phyloP scores from a whole-genome alignment of 1,284 basidiomycete genomes.

The Leccinum subrobustum region DNA sequence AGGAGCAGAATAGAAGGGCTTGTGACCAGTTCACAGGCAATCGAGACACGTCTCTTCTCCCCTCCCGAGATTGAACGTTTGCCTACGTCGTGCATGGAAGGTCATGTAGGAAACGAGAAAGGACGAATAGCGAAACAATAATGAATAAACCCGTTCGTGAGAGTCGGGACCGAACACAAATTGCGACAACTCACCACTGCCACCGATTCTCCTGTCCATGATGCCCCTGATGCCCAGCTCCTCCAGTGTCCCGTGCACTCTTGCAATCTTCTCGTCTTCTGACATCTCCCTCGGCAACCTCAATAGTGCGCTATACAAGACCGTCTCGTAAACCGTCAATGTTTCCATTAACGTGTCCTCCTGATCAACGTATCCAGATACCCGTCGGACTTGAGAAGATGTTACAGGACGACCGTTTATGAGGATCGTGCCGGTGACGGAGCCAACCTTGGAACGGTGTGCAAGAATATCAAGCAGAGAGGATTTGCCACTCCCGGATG shows the following conservation, averaged over 20 bases:
- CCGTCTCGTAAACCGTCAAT: slow-evolving; percentile 96
- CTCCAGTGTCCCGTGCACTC: slow-evolving; percentile 94
- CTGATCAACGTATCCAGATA: slow-evolving; percentile 96
- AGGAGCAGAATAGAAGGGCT: slow-evolving; percentile 94
- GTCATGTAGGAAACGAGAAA: background rate
- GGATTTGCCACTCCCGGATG: slow-evolving; percentile 95
- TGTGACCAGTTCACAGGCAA: slow-evolving; percentile 98
- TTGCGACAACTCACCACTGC: slow-evolving; percentile 55
- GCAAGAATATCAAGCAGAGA: slow-evolving; percentile 96
- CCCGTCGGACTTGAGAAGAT: slow-evolving; percentile 77
- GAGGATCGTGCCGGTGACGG: slow-evolving; percentile 71
- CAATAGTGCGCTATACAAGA: slow-evolving; percentile 89
- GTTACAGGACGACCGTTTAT: slow-evolving; percentile 85
- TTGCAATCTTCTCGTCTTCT: slow-evolving; percentile 87
- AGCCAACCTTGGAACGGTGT: slow-evolving; percentile 82
- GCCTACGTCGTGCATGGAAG: slow-evolving; percentile 40
- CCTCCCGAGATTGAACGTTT: slow-evolving; percentile 91
- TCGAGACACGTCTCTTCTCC: slow-evolving; percentile 93
- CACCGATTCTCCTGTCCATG: slow-evolving; percentile 87
- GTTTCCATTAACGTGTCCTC: slow-evolving; percentile 97
- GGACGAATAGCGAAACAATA: background rate
- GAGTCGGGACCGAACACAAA: background rate
- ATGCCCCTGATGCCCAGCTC: slow-evolving; percentile 93
- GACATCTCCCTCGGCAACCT: slow-evolving; percentile 94
- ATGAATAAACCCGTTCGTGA: background rate